Evolutionary conservation across 176 grass and related monocot genomes (phyloP), one percentile per base, ranked within the genome.

Genomic region (Phoenix dactylifera): DNA sequence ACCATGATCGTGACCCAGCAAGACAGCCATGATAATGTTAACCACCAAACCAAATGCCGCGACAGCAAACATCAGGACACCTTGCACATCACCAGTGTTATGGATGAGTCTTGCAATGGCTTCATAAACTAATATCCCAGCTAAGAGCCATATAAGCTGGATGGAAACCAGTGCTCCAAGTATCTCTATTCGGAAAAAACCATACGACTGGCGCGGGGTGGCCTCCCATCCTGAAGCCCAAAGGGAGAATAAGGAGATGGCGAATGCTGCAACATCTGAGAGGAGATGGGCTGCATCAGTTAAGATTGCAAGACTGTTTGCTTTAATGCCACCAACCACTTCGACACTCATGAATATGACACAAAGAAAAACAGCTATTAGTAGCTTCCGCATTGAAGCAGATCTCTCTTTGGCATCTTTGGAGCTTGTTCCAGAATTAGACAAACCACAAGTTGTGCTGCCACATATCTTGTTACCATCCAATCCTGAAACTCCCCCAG

Each of bases 241-340:
- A 15, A 63, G 26, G 60, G 29, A 63, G 28, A 63, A 63, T 22
- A 63, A 48, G 7, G 60, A 63, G 35, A 63, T 50, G 7, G 60
- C 30, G 24, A 63, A 63, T 14, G 60, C 60, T 50, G 60, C 60
- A 49, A 50, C 60, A 22, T 50, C 60, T 0, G 32, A 50, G 24
- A 63, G 60, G 30, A 62, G 60, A 62, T 62, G 60, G 12, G 17
- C 32, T 9, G 60, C 60, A 63, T 63, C 60, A 22, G 60, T 63
- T 5, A 49, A 28, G 49, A 63, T 50, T 15, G 60, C 60, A 23
- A 63, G 60, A 50, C 60, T 50, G 30, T 63, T 63, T 6, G 60
- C 60, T 63, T 63, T 63, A 22, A 63, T 50, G 20, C 60, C 60
- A 22, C 60, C 60, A 6, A 22, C 60, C 60, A 63, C 60, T 63